phyloP scores from a whole-genome alignment of 306 rosid genomes.

The Inga oerstediana region DNA sequence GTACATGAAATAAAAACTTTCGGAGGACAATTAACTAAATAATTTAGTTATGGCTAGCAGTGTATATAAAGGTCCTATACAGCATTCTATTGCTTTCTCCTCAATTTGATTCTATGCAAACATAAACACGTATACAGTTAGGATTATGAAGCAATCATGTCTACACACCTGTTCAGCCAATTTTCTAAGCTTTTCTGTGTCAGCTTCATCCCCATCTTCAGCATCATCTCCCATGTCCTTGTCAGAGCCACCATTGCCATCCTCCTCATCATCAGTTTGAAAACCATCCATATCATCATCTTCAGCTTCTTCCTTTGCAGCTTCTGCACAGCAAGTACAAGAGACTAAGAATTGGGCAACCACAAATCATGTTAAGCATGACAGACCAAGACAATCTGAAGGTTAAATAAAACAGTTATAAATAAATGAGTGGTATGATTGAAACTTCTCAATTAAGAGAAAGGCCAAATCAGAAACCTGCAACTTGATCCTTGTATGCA shows the following conservation, averaged over 20 bases:
- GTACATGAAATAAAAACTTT: conserved; percentile 2
- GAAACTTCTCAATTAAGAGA: background rate
- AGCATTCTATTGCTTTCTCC: background rate
- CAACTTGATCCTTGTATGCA: conserved; percentile 94
- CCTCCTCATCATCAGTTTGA: conserved; percentile 85
- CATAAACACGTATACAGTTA: background rate
- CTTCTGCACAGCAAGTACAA: conserved; percentile 53
- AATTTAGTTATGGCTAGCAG: background rate
- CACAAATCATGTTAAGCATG: background rate
- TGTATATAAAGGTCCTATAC: background rate
- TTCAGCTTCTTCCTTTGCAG: conserved; percentile 84
- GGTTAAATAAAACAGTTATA: background rate
- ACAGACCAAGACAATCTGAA: background rate
- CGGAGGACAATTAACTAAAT: background rate
- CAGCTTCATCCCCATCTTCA: conserved; percentile 90
- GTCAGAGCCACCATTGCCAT: conserved; percentile 82
- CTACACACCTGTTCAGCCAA: conserved; percentile 84
- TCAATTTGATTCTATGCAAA: background rate
- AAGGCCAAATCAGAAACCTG: conserved; percentile 53
- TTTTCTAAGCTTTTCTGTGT: conserved; percentile 69
- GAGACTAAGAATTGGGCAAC: conserved; percentile 21
- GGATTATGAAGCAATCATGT: background rate
- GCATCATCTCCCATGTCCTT: conserved; percentile 90
- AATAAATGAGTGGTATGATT: background rate
- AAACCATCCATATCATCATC: conserved; percentile 98